phyloP scores from a whole-genome alignment of 129 eudicot species.

The Gnaphalium uliginosum region DNA sequence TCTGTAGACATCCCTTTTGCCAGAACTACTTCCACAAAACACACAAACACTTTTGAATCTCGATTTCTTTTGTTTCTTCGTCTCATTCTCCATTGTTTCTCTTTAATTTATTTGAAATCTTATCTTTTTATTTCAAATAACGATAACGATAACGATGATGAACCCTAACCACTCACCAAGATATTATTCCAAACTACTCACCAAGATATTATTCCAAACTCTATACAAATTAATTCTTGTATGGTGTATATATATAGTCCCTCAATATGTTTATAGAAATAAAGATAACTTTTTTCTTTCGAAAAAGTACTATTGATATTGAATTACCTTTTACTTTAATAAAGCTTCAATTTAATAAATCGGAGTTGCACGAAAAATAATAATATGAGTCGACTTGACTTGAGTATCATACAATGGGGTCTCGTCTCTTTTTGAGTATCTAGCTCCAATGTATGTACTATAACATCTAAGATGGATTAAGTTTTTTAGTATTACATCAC shows the following conservation, averaged over 20 bases:
- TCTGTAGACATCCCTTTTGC: conserved; percentile 64
- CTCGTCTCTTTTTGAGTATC: too few species aligned
- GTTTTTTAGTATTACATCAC: too few species aligned
- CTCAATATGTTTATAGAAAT: background rate
- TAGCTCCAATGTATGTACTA: too few species aligned
- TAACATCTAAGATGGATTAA: too few species aligned
- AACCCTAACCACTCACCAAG: conserved; percentile 37
- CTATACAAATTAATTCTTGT: background rate
- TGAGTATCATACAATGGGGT: too few species aligned
- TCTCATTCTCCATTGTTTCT: conserved; percentile 32
- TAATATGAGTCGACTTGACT: too few species aligned
- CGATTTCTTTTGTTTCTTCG: conserved; percentile 37
- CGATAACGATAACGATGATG: background rate
- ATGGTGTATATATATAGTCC: conserved; percentile 23
- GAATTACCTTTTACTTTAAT: too few species aligned
- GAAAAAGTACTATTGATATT: too few species aligned
- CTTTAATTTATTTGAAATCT: conserved; percentile 13
- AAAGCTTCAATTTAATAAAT: too few species aligned
- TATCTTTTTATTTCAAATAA: conserved; percentile 22
- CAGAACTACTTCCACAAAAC: conserved; percentile 80
- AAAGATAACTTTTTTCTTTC: background rate
- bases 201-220: conserved; percentile 11
- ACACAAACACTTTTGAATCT: conserved; percentile 76
- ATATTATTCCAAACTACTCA: conserved; percentile 25
- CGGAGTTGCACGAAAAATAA: too few species aligned